A percentile compares a stretch with the other conserved stretches of the same genome.
Conservation (phyloP, 441 rosid genomes). For the Croton laevigatus region DNA sequence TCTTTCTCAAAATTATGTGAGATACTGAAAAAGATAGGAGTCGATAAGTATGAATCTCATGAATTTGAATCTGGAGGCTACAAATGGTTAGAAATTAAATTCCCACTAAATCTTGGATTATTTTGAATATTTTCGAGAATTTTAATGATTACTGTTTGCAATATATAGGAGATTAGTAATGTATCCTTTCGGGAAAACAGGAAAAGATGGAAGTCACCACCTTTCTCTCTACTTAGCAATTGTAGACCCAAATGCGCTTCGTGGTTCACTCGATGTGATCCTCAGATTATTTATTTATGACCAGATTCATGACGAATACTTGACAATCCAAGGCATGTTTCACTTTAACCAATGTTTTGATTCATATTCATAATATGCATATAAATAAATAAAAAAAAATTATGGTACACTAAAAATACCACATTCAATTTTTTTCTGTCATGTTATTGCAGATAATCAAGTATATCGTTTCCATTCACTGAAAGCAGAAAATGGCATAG, state of each 20-base stretch:
- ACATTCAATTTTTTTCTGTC: too few species aligned
- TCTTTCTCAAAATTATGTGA: background rate
- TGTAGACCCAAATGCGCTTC: background rate
- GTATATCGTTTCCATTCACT: background rate
- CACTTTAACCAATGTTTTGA: background rate
- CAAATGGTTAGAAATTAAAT: background rate
- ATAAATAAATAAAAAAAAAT: too few species aligned
- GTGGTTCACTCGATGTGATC: background rate
- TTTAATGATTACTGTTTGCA: too few species aligned
- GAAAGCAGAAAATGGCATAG: background rate
- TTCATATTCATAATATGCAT: background rate
- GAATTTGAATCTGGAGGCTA: background rate
- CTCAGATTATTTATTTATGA: background rate
- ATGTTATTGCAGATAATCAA: slow-evolving; percentile 1
- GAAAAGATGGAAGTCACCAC: background rate
- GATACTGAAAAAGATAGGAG: background rate
- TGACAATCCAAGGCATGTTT: background rate
- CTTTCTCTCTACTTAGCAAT: background rate
- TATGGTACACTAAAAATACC: too few species aligned
- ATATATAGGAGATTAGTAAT: slow-evolving; percentile 2
- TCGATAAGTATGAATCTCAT: background rate
- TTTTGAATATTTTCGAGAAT: too few species aligned
- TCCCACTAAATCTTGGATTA: too few species aligned
- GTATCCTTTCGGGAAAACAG: background rate
- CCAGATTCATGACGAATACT: background rate